Evolutionary conservation across 129 eudicot species (phyloP).

Genomic region (Chrysanthemum makinoi): DNA sequence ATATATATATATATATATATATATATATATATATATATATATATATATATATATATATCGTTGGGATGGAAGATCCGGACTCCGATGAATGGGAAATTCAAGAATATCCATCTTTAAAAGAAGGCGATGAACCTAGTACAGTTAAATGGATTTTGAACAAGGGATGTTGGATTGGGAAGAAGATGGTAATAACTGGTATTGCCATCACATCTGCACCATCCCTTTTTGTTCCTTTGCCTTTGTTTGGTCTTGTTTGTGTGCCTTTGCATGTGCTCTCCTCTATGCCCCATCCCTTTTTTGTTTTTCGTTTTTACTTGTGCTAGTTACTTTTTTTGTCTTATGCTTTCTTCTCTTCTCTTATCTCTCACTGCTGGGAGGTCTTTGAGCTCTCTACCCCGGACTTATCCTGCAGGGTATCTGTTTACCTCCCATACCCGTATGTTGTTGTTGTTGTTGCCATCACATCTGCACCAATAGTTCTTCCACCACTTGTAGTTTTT

Average conservation of each 20-base stretch:
- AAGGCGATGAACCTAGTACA: constrained; percentile 18
- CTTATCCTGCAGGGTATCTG: too few species aligned
- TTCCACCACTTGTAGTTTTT: constrained; percentile 68
- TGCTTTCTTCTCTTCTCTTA: too few species aligned
- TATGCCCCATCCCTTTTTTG: too few species aligned
- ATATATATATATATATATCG: constrained; percentile 5
- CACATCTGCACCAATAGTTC: constrained; percentile 67
- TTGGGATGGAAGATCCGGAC: constrained; percentile 53
- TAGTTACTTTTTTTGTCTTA: too few species aligned
- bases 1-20: constrained; percentile 15
- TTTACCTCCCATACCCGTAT: too few species aligned
- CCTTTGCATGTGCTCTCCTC: too few species aligned
- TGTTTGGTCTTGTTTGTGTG: too few species aligned
- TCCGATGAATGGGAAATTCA: constrained; percentile 40
- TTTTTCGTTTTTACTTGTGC: too few species aligned
- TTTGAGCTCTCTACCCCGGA: too few species aligned
- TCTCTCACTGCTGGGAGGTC: too few species aligned
- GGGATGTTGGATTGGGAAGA: constrained; percentile 52
- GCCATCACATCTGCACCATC: constrained; percentile 62
- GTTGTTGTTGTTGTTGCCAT: too few species aligned
- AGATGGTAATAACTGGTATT: constrained; percentile 53
- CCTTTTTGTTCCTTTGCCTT: too few species aligned
- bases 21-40: constrained; percentile 18
- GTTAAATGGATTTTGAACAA: constrained; percentile 48
- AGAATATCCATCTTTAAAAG: constrained; percentile 20